phyloP scores from a whole-genome alignment of 192 early-diverging fungal genomes.

The Haplosporangium gracile region DNA sequence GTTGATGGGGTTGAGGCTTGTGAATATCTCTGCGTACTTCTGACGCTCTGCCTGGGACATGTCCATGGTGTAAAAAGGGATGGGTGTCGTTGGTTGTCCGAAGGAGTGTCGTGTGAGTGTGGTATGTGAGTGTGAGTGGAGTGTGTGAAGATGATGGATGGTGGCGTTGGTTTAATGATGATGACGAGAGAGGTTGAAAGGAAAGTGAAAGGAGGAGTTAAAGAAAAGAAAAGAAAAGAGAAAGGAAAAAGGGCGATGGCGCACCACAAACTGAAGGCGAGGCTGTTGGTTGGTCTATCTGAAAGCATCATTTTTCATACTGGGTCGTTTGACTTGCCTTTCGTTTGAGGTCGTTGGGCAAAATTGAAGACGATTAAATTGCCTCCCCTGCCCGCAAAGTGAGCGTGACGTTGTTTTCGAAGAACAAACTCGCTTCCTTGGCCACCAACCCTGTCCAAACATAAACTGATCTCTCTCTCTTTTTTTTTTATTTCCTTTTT shows the following conservation, averaged over 20 bases:
- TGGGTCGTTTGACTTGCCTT: neutral
- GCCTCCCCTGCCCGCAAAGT: neutral
- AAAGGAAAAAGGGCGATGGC: neutral
- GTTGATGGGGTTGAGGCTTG: slow-evolving; percentile 61
- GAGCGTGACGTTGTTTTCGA: slow-evolving; percentile 33
- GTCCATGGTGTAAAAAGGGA: slow-evolving; percentile 46
- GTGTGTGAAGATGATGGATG: neutral
- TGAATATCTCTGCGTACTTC: slow-evolving; percentile 70
- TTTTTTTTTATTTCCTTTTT: too few relatives aligned
- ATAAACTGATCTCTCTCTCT: slow-evolving; percentile 5
- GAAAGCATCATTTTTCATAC: neutral
- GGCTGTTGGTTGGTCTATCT: neutral
- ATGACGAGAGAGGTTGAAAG: neutral
- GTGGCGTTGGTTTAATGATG: neutral
- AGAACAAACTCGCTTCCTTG: neutral
- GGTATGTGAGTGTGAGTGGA: neutral
- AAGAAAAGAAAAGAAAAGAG: neutral
- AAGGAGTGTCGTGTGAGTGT: neutral
- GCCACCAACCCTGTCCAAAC: neutral
- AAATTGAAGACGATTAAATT: neutral
- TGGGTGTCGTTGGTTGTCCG: neutral
- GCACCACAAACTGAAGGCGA: neutral
- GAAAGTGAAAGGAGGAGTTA: neutral
- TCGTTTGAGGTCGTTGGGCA: neutral
- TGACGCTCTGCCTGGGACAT: slow-evolving; percentile 61